Percentiles rank a stretch among this genome's conserved stretches.
phyloP scores from a whole-genome alignment of 2,329 filamentous ascomycete species.

The Fulvia fulva region DNA sequence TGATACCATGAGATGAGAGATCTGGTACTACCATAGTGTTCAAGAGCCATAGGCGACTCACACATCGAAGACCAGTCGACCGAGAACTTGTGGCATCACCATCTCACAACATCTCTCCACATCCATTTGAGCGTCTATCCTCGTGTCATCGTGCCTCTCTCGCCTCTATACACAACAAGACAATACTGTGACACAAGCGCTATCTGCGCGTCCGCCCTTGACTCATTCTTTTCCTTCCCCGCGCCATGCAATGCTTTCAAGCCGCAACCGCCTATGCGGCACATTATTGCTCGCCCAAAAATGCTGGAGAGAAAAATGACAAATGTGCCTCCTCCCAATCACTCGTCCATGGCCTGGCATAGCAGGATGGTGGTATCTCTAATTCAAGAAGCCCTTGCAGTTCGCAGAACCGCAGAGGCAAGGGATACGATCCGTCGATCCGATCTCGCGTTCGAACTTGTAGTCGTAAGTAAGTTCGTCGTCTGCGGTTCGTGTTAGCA shows the following conservation, averaged over 20 bases:
- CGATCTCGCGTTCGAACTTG: constrained; percentile 97
- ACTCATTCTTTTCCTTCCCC: neutral
- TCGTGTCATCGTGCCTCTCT: neutral
- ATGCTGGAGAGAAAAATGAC: neutral
- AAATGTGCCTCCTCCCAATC: neutral
- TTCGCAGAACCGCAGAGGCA: constrained; percentile 94
- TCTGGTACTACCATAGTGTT: neutral
- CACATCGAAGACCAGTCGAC: neutral
- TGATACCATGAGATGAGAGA: neutral
- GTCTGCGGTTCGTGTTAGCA: constrained; percentile 53
- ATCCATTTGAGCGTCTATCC: neutral
- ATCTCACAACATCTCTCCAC: neutral
- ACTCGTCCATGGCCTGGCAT: neutral
- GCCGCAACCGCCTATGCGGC: neutral
- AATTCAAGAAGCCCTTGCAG: constrained; percentile 99
- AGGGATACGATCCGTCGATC: constrained; percentile 89
- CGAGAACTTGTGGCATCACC: neutral
- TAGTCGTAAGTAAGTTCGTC: constrained; percentile 99
- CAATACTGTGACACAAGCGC: neutral
- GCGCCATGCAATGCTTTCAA: neutral
- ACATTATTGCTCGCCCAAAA: neutral
- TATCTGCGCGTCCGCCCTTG: neutral
- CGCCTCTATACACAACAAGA: neutral
- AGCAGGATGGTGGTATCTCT: constrained; percentile 25
- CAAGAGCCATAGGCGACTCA: neutral